A percentile compares a stretch with the other conserved stretches of the same genome.
Evolutionary conservation across 345 rosid species (phyloP).

Genomic region (Salix arbutifolia): DNA sequence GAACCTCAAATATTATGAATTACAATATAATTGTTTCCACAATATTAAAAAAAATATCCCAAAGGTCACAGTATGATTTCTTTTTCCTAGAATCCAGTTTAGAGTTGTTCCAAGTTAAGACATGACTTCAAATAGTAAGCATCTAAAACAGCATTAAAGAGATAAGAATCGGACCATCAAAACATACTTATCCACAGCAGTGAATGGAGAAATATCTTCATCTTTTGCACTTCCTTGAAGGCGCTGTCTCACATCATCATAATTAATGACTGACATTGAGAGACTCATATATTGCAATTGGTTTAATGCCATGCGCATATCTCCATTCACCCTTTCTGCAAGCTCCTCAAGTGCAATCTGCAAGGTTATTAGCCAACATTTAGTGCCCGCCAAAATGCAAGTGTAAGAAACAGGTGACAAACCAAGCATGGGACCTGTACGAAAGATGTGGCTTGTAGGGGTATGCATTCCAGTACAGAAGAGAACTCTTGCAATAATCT

Average conservation of each 20-base stretch:
- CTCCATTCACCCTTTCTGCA: constrained; percentile 94
- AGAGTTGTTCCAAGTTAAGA: neutral
- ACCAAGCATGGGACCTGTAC: neutral
- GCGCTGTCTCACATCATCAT: constrained; percentile 83
- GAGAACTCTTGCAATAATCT: too few species aligned
- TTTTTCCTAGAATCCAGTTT: neutral
- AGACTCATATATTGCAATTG: constrained; percentile 94
- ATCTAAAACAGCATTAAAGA: neutral
- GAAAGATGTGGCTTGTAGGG: too few species aligned
- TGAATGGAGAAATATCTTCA: constrained; percentile 97
- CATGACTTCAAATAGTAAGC: neutral
- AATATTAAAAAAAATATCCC: neutral
- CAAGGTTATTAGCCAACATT: constrained; percentile 6
- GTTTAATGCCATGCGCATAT: constrained; percentile 90
- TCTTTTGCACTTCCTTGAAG: constrained; percentile 85
- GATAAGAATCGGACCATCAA: neutral
- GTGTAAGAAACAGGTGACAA: constrained; percentile 4
- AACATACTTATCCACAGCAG: constrained; percentile 93
- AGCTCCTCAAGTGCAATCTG: constrained; percentile 95
- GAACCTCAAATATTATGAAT: neutral
- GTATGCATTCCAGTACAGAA: too few species aligned
- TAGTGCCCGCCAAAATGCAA: constrained; percentile 11
- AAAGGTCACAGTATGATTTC: neutral
- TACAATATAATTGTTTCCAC: too few species aligned
- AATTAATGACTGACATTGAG: constrained; percentile 75